Conservation (phyloP, 2,329 filamentous ascomycete genomes). For the Graphilbum ipis-grandicollis region DNA sequence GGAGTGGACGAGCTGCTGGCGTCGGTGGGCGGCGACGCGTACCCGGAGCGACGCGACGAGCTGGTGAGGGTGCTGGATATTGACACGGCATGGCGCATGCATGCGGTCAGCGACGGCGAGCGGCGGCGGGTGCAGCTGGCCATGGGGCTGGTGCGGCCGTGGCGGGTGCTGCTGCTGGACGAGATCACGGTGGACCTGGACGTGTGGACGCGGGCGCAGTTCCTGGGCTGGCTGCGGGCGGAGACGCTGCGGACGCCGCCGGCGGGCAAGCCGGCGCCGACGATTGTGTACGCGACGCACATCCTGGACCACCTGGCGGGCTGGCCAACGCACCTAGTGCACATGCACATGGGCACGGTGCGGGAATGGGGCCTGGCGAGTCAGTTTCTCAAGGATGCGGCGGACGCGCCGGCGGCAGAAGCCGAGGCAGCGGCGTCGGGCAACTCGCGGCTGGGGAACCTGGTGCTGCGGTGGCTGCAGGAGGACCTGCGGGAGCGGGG, state of each 20-base stretch:
- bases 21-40: constrained; percentile 74
- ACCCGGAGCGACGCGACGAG: constrained; percentile 68
- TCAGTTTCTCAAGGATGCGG: constrained; percentile 34
- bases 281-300: constrained; percentile 94
- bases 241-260: constrained; percentile 56
- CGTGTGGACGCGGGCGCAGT: constrained; percentile 67
- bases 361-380: constrained; percentile 71
- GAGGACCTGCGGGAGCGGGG: constrained; percentile 66
- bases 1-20: constrained; percentile 72
- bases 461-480: constrained; percentile 77
- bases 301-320: constrained; percentile 87
- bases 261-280: constrained; percentile 25
- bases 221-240: constrained; percentile 66
- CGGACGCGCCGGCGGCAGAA: constrained; percentile 3
- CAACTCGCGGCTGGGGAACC: constrained; percentile 70
- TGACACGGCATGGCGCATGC: constrained; percentile 85
- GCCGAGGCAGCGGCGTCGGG: constrained; percentile 26
- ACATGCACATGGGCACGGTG: constrained; percentile 81
- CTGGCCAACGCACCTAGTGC: constrained; percentile 90
- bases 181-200: constrained; percentile 97
- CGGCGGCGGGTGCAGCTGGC: constrained; percentile 80
- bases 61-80: constrained; percentile 80
- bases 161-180: constrained; percentile 79
- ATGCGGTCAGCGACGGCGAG: constrained; percentile 88
- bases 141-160: constrained; percentile 86